Base-by-base conservation (phyloP, 768 basidiomycete genomes). In the Rhodocollybia butyracea region DNA sequence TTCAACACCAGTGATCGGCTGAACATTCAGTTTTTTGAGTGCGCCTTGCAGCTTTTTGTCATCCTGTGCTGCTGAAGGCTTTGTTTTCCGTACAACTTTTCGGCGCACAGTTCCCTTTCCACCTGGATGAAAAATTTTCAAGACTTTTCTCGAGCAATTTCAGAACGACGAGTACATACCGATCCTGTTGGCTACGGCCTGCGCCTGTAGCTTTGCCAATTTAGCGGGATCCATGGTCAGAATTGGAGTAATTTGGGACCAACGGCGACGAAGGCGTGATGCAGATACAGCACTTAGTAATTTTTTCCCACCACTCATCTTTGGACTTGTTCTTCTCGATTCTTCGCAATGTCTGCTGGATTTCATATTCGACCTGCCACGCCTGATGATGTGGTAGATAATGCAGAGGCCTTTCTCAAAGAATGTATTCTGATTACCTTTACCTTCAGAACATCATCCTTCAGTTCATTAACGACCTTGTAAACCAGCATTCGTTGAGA, bases 11-110 rank as follows among this genome's bases (percentile, higher is more conserved):
- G 86, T 77, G 64, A 98, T 92, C 60, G 95, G 91, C 73, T 94
- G 91, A 60, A 98, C 92, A 70, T 94, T 94, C 67, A 98, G 78
- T 78, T 98, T 99, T 82, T 98, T 98, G 68, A 98, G 82, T 29
- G 94, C 94, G 55, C 87, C 89, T 76, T 98, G 95, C 51, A 98
- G 83, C 76, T 98, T 98, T 78, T 95, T 92, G 80, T 98, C 94
- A 70, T 97, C 95, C 68, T 92, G 91, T 17, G 89, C 85, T 48
- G 83, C 83, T 50, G 89, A 85, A 22, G 91, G 84, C 67, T 90
- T 92, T 13, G 89, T 76, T 80, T 95, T 96, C 71, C 91, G 88
- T 66, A 97, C 92, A 61, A 95, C 82, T 77, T 98, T 98, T 82
- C 95, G 82, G 68, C 96, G 91, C 68, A 94, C 86, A 59, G 94